Evolutionary conservation across 1,139 yeast genomes (phyloP), one percentile per base, ranked within the genome.

Genomic region (Yamadazyma taylorii): DNA sequence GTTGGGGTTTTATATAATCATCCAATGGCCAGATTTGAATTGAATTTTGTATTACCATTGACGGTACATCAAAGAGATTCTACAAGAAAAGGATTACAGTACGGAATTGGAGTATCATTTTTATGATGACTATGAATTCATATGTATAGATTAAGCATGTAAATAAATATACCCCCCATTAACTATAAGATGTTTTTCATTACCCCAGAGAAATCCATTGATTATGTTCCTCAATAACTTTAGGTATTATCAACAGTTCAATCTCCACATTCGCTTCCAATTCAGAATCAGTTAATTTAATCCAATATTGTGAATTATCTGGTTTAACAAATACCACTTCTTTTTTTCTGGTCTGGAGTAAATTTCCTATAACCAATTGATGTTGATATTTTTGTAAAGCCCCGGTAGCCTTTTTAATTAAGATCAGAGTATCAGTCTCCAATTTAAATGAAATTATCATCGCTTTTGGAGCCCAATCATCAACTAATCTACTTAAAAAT

Each of bases 361-460:
- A 66, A 56, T 94, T 94, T 8, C 98, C 99, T 57, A 94, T 89
- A 9, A 94, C 99, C 44, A 94, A 67, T 56, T 89, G 97, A 61
- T 94, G 98, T 46, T 81, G 85, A 59, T 94, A 94, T 43, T 95
- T 73, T 24, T 78, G 78, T 43, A 94, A 69, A 0, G 98, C 97
- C 38, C 75, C 78, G 36, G 68, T 68, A 5, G 96, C 88, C 62
- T 94, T 94, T 40, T 75, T 69, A 32, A 88, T 73, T 47, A 94
- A 66, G 16, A 94, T 76, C 10, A 68, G 54, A 42, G 64, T 61
- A 59, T 94, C 98, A 0, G 99, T 94, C 56, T 94, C 99, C 41
- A 92, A 74, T 60, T 94, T 94, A 66, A 94, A 94, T 17, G 96
- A 86, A 3, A 92, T 85, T 42, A 94, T 88, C 95, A 89, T 85